Evolutionary conservation across 306 rosid genomes (phyloP).

Genomic region (Myrica gale): DNA sequence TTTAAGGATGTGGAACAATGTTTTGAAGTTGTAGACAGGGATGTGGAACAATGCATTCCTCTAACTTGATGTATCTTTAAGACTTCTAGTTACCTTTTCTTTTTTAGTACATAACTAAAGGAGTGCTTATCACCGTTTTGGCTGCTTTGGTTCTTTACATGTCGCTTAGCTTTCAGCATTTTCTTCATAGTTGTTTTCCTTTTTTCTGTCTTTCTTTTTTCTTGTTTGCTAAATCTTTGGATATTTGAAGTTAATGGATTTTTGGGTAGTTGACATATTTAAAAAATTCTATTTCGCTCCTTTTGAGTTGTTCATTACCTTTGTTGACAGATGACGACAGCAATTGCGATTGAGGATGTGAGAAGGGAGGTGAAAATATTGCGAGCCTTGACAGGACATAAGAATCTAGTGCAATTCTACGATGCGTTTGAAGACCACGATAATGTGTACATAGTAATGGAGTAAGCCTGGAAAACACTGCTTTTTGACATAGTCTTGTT

Average conservation of each 20-base stretch:
- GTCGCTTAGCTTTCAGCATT: neutral
- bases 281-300: neutral
- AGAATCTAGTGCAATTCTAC: slow-evolving; percentile 75
- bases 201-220: neutral
- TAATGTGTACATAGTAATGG: slow-evolving; percentile 99
- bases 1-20: neutral
- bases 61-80: neutral
- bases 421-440: slow-evolving; percentile 96
- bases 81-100: neutral
- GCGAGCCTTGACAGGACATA: slow-evolving; percentile 87
- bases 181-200: neutral
- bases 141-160: neutral
- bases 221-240: neutral
- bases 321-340: slow-evolving; percentile 86
- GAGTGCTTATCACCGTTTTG: neutral
- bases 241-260: neutral
- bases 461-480: slow-evolving; percentile 59
- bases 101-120: neutral
- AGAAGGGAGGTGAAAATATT: slow-evolving; percentile 97
- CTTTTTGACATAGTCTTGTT: slow-evolving; percentile 18
- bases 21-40: neutral
- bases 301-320: neutral
- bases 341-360: slow-evolving; percentile 96
- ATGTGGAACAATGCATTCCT: neutral
- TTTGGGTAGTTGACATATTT: neutral